phyloP scores from a whole-genome alignment of 2,329 filamentous ascomycete genomes.

The Arachnopeziza araneosa region DNA sequence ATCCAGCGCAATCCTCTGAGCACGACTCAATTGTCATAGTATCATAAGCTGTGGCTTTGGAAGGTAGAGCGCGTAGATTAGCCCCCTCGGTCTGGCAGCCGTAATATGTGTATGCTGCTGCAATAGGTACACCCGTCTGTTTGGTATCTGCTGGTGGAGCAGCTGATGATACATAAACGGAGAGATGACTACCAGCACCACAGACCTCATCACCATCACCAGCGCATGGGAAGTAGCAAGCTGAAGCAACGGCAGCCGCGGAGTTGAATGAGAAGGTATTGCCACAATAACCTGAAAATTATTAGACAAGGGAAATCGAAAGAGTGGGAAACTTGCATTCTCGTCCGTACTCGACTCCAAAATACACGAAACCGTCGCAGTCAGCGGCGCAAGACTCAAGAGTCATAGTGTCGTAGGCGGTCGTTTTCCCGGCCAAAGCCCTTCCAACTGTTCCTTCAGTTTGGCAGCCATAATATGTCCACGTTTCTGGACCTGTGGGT shows the following conservation, averaged over 20 bases:
- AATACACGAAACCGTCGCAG: slow-evolving; percentile 19
- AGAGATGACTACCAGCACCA: background rate
- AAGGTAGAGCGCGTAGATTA: slow-evolving; percentile 22
- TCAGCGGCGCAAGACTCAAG: slow-evolving; percentile 18
- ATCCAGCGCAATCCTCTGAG: slow-evolving; percentile 26
- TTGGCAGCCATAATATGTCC: slow-evolving; percentile 31
- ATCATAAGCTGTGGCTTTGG: slow-evolving; percentile 11
- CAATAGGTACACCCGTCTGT: background rate
- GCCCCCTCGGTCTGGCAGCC: slow-evolving; percentile 32
- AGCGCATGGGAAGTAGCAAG: background rate
- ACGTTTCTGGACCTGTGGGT: background rate
- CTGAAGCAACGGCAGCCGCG: background rate
- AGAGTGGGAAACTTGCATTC: slow-evolving; percentile 7
- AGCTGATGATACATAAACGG: slow-evolving; percentile 26
- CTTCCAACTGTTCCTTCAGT: slow-evolving; percentile 23
- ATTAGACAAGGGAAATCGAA: background rate
- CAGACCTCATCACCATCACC: background rate
- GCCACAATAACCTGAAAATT: background rate
- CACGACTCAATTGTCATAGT: slow-evolving; percentile 30
- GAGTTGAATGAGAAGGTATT: background rate
- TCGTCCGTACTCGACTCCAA: slow-evolving; percentile 16
- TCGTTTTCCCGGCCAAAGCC: slow-evolving; percentile 17
- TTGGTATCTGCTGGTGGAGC: background rate
- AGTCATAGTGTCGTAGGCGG: slow-evolving; percentile 23
- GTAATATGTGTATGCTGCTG: slow-evolving; percentile 18